These are phyloP conservation scores for Pythium aphanidermatum DNA, from an alignment of 352 stramenopile genomes.

Conservation along the genomic window DNA sequence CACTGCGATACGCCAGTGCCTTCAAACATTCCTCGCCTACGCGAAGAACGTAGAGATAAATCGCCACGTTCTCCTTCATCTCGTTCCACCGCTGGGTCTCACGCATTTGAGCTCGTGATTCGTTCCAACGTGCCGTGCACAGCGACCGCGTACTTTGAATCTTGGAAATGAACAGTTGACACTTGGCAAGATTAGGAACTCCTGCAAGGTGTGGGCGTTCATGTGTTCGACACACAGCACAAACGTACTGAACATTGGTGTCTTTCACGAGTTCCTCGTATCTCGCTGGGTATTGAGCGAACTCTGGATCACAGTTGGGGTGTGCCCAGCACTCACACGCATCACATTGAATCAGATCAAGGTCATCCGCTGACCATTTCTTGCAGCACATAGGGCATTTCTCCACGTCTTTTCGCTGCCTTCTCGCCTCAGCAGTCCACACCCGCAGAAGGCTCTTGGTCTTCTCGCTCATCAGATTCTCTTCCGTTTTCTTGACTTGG, in stretches of 20 bases:
- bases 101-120: conserved; percentile 46
- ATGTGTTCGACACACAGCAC: conserved; percentile 53
- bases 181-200: conserved; percentile 43
- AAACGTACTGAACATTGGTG: conserved; percentile 67
- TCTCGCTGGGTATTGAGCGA: conserved; percentile 47
- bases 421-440: conserved; percentile 43
- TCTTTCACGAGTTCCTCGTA: conserved; percentile 68
- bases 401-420: conserved; percentile 54
- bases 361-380: conserved; percentile 66
- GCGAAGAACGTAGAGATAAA: conserved; percentile 79
- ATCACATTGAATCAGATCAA: conserved; percentile 86
- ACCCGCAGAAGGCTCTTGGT: conserved; percentile 50
- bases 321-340: conserved; percentile 82
- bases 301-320: conserved; percentile 58
- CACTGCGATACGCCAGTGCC: conserved; percentile 64
- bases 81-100: conserved; percentile 61
- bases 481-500: conserved; percentile 42
- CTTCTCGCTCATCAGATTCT: conserved; percentile 37
- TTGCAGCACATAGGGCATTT: conserved; percentile 71
- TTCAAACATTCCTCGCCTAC: conserved; percentile 83
- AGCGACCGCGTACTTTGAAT: conserved; percentile 65
- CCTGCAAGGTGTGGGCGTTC: conserved; percentile 41
- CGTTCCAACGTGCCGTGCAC: conserved; percentile 61
- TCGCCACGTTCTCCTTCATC: conserved; percentile 64
- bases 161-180: conserved; percentile 58